Base-by-base conservation (phyloP, 2,329 filamentous ascomycete genomes). In the Diaporthe ampelina region DNA sequence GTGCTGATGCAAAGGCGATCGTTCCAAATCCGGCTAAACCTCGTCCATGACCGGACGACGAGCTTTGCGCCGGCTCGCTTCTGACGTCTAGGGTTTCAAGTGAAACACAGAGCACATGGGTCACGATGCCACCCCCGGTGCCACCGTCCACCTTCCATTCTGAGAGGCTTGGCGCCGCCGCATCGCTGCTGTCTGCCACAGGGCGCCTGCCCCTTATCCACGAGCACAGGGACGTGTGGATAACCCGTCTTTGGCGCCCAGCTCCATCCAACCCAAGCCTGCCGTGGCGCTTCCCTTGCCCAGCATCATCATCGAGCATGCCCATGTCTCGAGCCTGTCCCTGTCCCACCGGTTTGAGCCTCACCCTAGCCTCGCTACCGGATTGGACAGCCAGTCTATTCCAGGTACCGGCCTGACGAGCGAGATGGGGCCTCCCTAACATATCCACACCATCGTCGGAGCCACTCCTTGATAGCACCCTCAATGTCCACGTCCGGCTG, bases 11-110 rank as follows among this genome's bases (percentile, higher is more conserved):
- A 56, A 29, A 56, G 45, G 57, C 24, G 48, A 72, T 71, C 69
- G 43, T 59, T 40, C 48, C 56, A 40, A 61, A 50, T 45, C 61
- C 67, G 54, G 72, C 56, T 45, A 50, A 43, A 57, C 45, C 40
- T 52, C 56, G 70, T 56, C 58, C 32, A 45, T 24, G 72, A 43
- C 59, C 40, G 69, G 50, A 57, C 69, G 52, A 67, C n/a, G 63
- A 68, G 50, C 54, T 35, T 24, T 70, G 57, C 56, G 57, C 52
- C 48, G 77, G 76, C 72, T 79, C 80, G 26, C 70, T 61, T 86
- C 84, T 82, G 82, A 88, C 86, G 79, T 79, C 79, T 82, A 80
- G 78, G 78, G 85, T 87, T 87, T 88, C 86, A 85, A 77, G 79
- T 84, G 83, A 86, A 85, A 87, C 85, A 79, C 76, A 76, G 72